phyloP scores from a whole-genome alignment of 805 yeast genomes.

The Starmera dryadoides region DNA sequence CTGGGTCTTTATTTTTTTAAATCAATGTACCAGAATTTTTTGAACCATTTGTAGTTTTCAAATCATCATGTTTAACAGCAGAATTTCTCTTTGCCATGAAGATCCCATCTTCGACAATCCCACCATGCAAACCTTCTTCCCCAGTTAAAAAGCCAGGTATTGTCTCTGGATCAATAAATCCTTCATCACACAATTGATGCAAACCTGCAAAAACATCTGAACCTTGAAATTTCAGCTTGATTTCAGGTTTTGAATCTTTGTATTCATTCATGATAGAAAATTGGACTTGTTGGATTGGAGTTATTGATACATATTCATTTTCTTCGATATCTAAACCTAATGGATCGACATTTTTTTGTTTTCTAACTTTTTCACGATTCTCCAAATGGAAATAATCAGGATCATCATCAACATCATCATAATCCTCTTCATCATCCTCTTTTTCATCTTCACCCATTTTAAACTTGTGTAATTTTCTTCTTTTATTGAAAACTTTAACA shows the following conservation, averaged over 20 bases:
- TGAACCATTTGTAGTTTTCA: not conserved
- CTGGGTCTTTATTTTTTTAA: conserved; percentile 42
- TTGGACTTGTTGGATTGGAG: conserved; percentile 50
- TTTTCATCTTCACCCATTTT: conserved; percentile 15
- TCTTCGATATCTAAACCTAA: conserved; percentile 12
- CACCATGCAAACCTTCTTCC: conserved; percentile 52
- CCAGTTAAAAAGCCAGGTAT: conserved; percentile 79
- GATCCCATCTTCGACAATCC: conserved; percentile 34
- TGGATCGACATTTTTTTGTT: conserved; percentile 6
- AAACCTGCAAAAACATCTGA: conserved; percentile 73
- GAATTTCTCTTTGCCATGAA: conserved; percentile 13
- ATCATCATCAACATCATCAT: conserved; percentile 12
- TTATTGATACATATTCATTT: conserved; percentile 41
- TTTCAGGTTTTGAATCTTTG: conserved; percentile 13
- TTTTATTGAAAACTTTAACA: conserved; percentile 16
- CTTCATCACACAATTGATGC: conserved; percentile 53
- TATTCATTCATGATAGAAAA: conserved; percentile 32
- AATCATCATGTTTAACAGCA: no score
- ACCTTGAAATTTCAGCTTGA: conserved; percentile 40
- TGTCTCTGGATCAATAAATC: conserved; percentile 40
- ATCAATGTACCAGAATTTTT: not conserved
- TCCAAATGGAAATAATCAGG: conserved; percentile 9
- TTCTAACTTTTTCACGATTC: not conserved
- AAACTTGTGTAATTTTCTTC: conserved; percentile 14
- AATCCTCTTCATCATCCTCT: conserved; percentile 5